Conservation (phyloP, 225 moss, liverwort and hornwort genomes). For the Anthoceros angustus region DNA sequence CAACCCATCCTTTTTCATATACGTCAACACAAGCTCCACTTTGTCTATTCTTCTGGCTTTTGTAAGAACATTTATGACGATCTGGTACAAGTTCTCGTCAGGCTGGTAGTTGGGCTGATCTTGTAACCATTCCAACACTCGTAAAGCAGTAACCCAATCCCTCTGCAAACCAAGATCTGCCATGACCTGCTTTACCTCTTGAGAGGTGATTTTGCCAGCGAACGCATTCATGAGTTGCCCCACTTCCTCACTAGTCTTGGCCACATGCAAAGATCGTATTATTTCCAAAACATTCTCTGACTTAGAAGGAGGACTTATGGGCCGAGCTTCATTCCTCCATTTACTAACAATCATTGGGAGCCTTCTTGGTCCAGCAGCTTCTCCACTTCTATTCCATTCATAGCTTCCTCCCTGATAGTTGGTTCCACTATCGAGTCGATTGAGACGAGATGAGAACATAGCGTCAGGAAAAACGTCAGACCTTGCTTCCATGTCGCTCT, state of each 20-base stretch:
- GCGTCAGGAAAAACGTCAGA: too few relatives aligned
- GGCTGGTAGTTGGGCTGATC: slow-evolving; percentile 35
- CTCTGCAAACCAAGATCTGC: slow-evolving; percentile 58
- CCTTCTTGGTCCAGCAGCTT: not conserved
- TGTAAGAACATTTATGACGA: slow-evolving; percentile 65
- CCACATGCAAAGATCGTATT: not conserved
- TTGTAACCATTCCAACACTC: slow-evolving; percentile 92
- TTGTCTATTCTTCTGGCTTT: slow-evolving; percentile 78
- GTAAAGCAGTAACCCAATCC: slow-evolving; percentile 58
- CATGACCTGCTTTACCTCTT: slow-evolving; percentile 64
- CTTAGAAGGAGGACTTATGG: not conserved
- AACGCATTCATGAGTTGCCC: slow-evolving; percentile 48
- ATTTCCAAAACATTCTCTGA: not conserved
- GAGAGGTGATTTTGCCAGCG: slow-evolving; percentile 42
- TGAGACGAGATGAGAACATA: too few relatives aligned
- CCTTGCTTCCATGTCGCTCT: too few relatives aligned
- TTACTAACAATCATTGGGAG: not conserved
- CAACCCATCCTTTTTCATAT: slow-evolving; percentile 48
- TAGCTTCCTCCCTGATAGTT: not conserved
- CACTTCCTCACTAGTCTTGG: slow-evolving; percentile 30
- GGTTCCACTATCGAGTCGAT: not conserved
- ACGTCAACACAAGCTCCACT: slow-evolving; percentile 61
- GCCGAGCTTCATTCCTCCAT: not conserved
- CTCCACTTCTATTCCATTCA: not conserved
- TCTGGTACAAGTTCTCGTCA: slow-evolving; percentile 50